Base-by-base conservation (phyloP, 2,329 filamentous ascomycete species). In the Fusarium mundagurra region DNA sequence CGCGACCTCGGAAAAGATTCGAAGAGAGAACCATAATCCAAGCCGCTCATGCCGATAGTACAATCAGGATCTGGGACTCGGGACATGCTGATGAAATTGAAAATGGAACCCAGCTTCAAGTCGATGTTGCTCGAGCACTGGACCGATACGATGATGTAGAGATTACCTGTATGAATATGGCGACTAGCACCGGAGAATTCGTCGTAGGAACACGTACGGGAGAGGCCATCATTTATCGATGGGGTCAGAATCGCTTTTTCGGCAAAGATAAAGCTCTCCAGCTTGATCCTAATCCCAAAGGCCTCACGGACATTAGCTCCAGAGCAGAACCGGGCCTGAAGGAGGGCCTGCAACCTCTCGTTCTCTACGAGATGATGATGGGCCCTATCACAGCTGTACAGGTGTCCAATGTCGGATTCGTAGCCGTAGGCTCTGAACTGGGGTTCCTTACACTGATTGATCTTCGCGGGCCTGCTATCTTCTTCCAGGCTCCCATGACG, bases 41-140 rank as follows among this genome's bases (percentile, higher is more conserved):
- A 70, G 94, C 94, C 9, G 92, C 94, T 1, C 96, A 99, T 81
- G 94, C 92, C 7, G 96, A 99, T 82, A 94, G 95, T 61, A 97
- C 93, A 1, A 87, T 99, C n/a, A 89, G 95, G 38, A 86, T 98
- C 12, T 99, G 95, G 95, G 96, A 99, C 82, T 90, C 92, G 27
- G 96, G 96, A 0, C 93, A 97, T 78, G 93, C 91, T 20, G 96
- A 99, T 79, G 94, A 98, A 78, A 93, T 99, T 58, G 96, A 99
- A 82, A 98, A 98, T 78, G 88, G 90, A 18, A 86, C 87, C 8
- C 88, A 94, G 61, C 85, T 98, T 31, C 96, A 99, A 83, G 91
- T 97, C 11, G 96, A 99, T 78, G 86, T 98, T 43, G 92, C 93
- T 12, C 89, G 94, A 72, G 94, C 96, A 5, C 86, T 98, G 9